Conservation (phyloP, 1,284 basidiomycete genomes). For the Filobasidium uniguttulatum region DNA sequence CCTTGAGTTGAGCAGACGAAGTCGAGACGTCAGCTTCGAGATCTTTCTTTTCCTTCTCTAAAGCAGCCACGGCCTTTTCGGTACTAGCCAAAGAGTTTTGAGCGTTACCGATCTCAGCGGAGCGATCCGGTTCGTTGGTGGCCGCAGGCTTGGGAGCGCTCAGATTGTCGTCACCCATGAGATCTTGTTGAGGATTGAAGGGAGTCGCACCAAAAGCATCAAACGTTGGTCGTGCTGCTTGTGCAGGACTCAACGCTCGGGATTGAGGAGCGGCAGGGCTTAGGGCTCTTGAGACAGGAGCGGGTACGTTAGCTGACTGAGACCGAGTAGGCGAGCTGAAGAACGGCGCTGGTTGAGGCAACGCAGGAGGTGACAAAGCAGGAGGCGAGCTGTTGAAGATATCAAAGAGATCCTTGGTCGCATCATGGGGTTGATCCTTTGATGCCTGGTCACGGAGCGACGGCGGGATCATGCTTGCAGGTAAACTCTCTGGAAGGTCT, state of each 20-base stretch:
- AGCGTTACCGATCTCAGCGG: constrained; percentile 64
- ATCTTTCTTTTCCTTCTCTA: constrained; percentile 28
- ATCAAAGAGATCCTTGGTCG: constrained; percentile 34
- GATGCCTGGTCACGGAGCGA: constrained; percentile 20
- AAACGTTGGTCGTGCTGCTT: neutral
- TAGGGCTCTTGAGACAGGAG: constrained; percentile 36
- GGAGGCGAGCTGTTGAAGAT: constrained; percentile 32
- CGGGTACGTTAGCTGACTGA: constrained; percentile 12
- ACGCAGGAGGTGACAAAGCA: neutral
- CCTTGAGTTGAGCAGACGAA: constrained; percentile 46
- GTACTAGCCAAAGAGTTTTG: constrained; percentile 76
- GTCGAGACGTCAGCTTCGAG: constrained; percentile 41
- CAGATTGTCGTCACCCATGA: constrained; percentile 31
- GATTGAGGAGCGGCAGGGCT: constrained; percentile 36
- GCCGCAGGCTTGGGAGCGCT: constrained; percentile 4
- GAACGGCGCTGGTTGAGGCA: constrained; percentile 15
- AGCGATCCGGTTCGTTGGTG: constrained; percentile 19
- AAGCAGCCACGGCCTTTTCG: constrained; percentile 37
- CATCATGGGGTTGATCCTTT: constrained; percentile 11
- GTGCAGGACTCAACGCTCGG: constrained; percentile 12
- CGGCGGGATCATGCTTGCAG: constrained; percentile 65
- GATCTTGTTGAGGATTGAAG: constrained; percentile 19
- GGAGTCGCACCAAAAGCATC: constrained; percentile 18
- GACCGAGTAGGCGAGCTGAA: constrained; percentile 19
- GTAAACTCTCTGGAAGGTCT: constrained; percentile 60